Percentiles rank a stretch among this genome's conserved stretches.
These are phyloP conservation scores for Seminavis robusta DNA, from an alignment of 108 stramenopile species.

Conservation along the genomic window DNA sequence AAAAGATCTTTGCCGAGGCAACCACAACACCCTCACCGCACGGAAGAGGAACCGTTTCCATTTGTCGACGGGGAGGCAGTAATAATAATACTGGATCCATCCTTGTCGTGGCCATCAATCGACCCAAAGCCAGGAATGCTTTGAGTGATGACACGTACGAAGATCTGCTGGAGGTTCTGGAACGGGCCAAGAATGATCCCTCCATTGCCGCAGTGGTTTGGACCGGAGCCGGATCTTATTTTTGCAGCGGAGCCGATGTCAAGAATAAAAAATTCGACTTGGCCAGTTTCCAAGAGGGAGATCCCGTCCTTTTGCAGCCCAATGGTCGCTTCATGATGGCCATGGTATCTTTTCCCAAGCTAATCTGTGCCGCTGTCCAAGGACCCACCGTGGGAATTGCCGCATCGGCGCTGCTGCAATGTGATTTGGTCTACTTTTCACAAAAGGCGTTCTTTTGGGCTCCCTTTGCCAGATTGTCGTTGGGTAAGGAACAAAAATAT, in stretches of 20 bases:
- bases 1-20: no score
- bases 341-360: constrained; percentile 46
- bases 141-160: constrained; percentile 35
- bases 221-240: constrained; percentile 51
- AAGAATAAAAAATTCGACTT: constrained; percentile 14
- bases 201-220: constrained; percentile 37
- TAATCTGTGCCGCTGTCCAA: constrained; percentile 53
- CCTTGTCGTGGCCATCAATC: constrained; percentile 33
- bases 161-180: constrained; percentile 38
- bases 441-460: constrained; percentile 48
- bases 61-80: constrained; percentile 25
- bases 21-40: no score
- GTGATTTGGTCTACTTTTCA: constrained; percentile 43
- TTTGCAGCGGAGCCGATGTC: constrained; percentile 56
- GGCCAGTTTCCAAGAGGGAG: no score
- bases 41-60: constrained; percentile 18
- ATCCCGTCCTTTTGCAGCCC: constrained; percentile 10
- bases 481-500: no score
- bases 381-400: constrained; percentile 67
- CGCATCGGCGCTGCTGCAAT: constrained; percentile 42
- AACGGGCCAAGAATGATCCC: constrained; percentile 27
- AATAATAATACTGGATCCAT: constrained; percentile 13
- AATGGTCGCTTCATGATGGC: constrained; percentile 40
- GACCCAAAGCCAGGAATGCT: constrained; percentile 43
- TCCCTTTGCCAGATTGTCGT: constrained; percentile 51